Base-by-base conservation (phyloP, 163 green algal species). In the Chlorella variabilis region DNA sequence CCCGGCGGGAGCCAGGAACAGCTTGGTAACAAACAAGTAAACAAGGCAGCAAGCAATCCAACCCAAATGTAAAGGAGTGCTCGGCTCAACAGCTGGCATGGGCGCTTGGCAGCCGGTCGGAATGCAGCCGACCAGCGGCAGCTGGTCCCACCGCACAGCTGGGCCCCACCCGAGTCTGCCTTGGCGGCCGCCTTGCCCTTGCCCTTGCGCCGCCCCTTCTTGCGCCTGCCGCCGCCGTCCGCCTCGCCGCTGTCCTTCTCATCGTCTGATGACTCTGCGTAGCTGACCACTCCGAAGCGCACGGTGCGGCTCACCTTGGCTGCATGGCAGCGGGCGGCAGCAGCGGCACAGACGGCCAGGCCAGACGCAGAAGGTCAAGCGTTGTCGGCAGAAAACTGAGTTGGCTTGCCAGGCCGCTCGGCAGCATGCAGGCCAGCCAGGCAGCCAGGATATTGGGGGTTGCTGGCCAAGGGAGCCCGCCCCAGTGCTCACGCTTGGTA, bases 221-320 rank as follows among this genome's bases (percentile, higher is more conserved):
- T 38, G 27, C 27, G 7, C 27, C 59, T 38, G 29, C 59, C n/a
- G 29, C 29, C 29, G 59, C 59, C 59, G 59, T 27, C 59, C n/a
- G 29, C n/a, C 59, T 38, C 59, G 8, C 23, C 54, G 23, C 54
- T 62, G 54, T 20, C 59, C 5, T 67, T 27, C 5, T 67, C 59
- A 67, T 67, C 54, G 18, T n/a, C 27, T 7, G 59, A 38, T 39
- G 29, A 38, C 59, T 67, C 27, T 38, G 59, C 59, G 29, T 67
- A 67, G 29, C 7, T 67, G n/a, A 67, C 59, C 7, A 67, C 59
- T 39, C 59, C 59, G 18, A 67, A 67, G 29, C 59, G 59, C 59
- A 67, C 59, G 59, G 20, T 67, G 59, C 59, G 59, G n/a, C 59
- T 38, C n/a, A 17, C 8, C 59, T 67, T 67, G 59, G n/a, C 59